Percentiles rank a stretch among this genome's conserved stretches.
phyloP scores from a whole-genome alignment of 768 basidiomycete species.

The Melanogaster broomeanus region DNA sequence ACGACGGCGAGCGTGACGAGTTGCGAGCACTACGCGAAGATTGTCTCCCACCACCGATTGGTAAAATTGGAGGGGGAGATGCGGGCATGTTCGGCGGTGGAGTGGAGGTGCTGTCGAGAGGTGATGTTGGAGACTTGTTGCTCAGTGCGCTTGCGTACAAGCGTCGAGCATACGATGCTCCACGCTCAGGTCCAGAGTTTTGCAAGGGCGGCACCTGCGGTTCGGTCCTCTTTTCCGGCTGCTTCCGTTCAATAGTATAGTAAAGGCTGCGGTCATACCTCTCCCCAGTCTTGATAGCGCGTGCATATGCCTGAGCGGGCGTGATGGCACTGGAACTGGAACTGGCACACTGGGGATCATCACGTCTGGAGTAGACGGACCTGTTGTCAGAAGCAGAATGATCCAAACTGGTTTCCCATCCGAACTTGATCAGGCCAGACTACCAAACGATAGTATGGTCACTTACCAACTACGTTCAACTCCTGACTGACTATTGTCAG shows the following conservation, averaged over 20 bases:
- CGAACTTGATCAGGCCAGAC: not conserved
- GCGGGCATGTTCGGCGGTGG: constrained; percentile 2
- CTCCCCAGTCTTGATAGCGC: constrained; percentile 10
- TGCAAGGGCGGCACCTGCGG: constrained; percentile 1
- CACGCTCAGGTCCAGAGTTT: constrained; percentile 10
- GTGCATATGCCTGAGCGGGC: constrained; percentile 23
- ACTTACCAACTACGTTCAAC: not conserved
- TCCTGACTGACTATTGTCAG: not conserved
- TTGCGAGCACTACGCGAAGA: constrained; percentile 1
- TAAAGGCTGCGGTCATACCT: constrained; percentile 8
- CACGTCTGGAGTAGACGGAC: not conserved
- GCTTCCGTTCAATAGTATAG: constrained; percentile 20
- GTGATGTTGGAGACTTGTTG: constrained; percentile 11
- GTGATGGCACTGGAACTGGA: constrained; percentile 13
- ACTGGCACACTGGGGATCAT: too few species aligned
- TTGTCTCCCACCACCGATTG: not conserved
- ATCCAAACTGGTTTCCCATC: not conserved
- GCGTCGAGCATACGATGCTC: constrained; percentile 40
- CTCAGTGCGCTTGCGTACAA: constrained; percentile 44
- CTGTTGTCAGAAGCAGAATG: constrained; percentile 3
- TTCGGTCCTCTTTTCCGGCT: constrained; percentile 3
- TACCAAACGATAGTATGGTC: not conserved
- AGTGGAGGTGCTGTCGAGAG: constrained; percentile 5
- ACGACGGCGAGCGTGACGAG: constrained; percentile 3
- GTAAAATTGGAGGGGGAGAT: not conserved